Evolutionary conservation across 2,329 filamentous ascomycete genomes (phyloP).

Genomic region (Aspergillus amoenus): DNA sequence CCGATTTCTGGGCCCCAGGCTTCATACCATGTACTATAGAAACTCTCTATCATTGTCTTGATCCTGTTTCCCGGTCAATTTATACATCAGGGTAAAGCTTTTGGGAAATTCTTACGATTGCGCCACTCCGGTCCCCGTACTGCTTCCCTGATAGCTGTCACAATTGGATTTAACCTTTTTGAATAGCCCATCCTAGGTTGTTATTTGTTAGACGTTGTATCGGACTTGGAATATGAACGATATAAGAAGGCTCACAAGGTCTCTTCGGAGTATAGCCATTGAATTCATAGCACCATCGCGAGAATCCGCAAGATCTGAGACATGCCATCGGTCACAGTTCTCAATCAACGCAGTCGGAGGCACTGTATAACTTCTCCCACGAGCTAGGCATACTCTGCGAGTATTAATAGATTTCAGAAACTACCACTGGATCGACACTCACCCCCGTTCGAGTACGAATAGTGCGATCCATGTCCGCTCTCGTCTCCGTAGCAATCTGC

Average conservation of each 20-base stretch:
- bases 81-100: not conserved
- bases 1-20: slow-evolving; percentile 62
- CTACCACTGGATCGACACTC: not conserved
- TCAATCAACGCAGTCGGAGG: slow-evolving; percentile 66
- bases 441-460: slow-evolving; percentile 71
- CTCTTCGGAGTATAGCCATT: slow-evolving; percentile 67
- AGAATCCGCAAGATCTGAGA: slow-evolving; percentile 60
- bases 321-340: slow-evolving; percentile 69
- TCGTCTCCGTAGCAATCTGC: slow-evolving; percentile 61
- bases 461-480: slow-evolving; percentile 71
- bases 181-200: slow-evolving; percentile 32
- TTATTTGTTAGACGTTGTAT: slow-evolving; percentile 7
- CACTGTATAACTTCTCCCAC: slow-evolving; percentile 67
- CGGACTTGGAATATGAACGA: not conserved
- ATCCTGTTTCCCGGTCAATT: slow-evolving; percentile 37
- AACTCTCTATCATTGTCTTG: slow-evolving; percentile 62
- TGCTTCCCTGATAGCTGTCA: slow-evolving; percentile 33
- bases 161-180: slow-evolving; percentile 36
- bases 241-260: slow-evolving; percentile 53
- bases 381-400: slow-evolving; percentile 63
- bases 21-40: slow-evolving; percentile 65
- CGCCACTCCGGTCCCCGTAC: slow-evolving; percentile 33
- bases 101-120: slow-evolving; percentile 25
- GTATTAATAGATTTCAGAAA: not conserved
- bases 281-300: slow-evolving; percentile 72